A percentile compares a stretch with the other conserved stretches of the same genome.
Evolutionary conservation across 2,329 filamentous ascomycete genomes (phyloP).

Genomic region (Exophiala spinifera): DNA sequence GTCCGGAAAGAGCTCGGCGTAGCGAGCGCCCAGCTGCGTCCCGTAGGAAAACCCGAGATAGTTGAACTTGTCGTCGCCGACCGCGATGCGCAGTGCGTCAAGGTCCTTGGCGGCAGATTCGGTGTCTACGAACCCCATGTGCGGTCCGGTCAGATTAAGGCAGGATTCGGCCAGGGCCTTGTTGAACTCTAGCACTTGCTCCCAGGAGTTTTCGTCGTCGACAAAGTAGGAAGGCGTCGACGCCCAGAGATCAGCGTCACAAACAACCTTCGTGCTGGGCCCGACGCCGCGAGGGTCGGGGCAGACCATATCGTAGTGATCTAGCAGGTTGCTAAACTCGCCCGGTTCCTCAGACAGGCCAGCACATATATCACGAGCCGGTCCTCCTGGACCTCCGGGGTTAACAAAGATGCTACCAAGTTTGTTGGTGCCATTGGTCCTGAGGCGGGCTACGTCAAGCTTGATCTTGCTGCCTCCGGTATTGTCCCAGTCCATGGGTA

Average conservation of each 20-base stretch:
- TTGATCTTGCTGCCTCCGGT: constrained; percentile 32
- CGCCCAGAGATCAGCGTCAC: constrained; percentile 39
- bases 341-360: neutral
- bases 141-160: constrained; percentile 37
- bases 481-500: constrained; percentile 35
- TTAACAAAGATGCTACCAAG: constrained; percentile 37
- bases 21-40: constrained; percentile 43
- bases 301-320: constrained; percentile 44
- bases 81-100: constrained; percentile 36
- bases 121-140: constrained; percentile 46
- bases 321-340: constrained; percentile 32
- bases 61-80: constrained; percentile 39
- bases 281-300: constrained; percentile 46
- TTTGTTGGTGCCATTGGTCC: constrained; percentile 22
- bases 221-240: constrained; percentile 34
- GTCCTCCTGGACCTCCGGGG: constrained; percentile 37
- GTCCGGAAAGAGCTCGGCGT: constrained; percentile 45
- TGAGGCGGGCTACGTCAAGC: constrained; percentile 32
- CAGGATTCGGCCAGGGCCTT: constrained; percentile 42
- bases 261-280: constrained; percentile 40
- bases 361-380: constrained; percentile 11
- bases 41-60: constrained; percentile 48
- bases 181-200: constrained; percentile 40
- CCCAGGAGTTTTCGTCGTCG: constrained; percentile 8
- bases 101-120: constrained; percentile 37